Percentiles rank a stretch among this genome's conserved stretches.
These are phyloP conservation scores for Arthromyces matolae DNA, from an alignment of 768 basidiomycete genomes.

Conservation along the genomic window DNA sequence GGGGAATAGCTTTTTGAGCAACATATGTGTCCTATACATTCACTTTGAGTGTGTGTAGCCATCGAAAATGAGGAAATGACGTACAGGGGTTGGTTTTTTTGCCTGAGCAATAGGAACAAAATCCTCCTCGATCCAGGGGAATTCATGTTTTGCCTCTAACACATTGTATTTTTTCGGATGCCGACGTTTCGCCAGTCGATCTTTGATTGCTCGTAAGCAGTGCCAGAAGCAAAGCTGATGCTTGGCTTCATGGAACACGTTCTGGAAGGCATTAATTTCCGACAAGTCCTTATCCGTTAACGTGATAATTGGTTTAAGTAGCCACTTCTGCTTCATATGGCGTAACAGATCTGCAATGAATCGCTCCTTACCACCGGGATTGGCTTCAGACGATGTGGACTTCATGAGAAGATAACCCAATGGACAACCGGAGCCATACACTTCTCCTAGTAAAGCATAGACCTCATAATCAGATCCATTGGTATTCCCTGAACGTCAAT, in stretches of 20 bases:
- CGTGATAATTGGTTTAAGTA: constrained; percentile 20
- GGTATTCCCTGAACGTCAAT: constrained; percentile 26
- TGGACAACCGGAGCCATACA: constrained; percentile 29
- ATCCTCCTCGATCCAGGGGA: too few relatives aligned
- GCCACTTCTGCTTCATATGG: constrained; percentile 21
- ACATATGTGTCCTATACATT: constrained; percentile 2
- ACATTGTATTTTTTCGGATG: constrained; percentile 26
- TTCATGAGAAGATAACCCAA: constrained; percentile 26
- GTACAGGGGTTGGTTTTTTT: constrained; percentile 5
- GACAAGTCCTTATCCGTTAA: constrained; percentile 30
- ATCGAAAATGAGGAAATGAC: background rate
- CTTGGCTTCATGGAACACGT: constrained; percentile 29
- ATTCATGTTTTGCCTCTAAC: constrained; percentile 21
- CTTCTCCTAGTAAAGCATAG: constrained; percentile 29
- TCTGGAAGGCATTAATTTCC: too few relatives aligned
- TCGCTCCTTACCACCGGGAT: constrained; percentile 22
- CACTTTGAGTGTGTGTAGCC: background rate
- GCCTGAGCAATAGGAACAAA: constrained; percentile 23
- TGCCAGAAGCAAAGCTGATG: too few relatives aligned
- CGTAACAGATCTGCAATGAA: constrained; percentile 22
- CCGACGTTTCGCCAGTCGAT: constrained; percentile 22
- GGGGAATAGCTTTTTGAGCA: constrained; percentile 10
- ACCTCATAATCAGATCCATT: constrained; percentile 30
- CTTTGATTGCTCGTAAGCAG: constrained; percentile 25
- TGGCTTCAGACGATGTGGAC: constrained; percentile 9